Evolutionary conservation across 2,329 filamentous ascomycete species (phyloP).

Genomic region (Xylaria polymorpha): DNA sequence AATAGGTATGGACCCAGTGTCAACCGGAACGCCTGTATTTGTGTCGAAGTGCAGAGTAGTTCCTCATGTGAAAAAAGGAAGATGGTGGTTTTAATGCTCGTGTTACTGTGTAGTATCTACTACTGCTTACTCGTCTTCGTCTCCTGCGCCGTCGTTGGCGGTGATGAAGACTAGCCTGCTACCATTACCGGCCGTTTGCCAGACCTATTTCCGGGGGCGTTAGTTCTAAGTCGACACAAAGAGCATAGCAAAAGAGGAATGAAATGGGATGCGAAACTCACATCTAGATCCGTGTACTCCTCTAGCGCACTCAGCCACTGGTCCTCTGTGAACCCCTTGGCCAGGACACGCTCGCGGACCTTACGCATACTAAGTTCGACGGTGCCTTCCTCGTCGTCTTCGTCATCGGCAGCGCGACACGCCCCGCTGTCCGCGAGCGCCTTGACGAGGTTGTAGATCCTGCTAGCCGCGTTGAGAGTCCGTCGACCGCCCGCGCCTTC

Average conservation of each 20-base stretch:
- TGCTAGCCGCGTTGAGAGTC: slow-evolving; percentile 83
- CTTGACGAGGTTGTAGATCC: slow-evolving; percentile 95
- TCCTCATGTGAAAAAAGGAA: background rate
- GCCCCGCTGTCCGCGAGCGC: slow-evolving; percentile 87
- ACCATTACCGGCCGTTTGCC: slow-evolving; percentile 80
- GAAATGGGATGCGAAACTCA: slow-evolving; percentile 68
- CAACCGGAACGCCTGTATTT: slow-evolving; percentile 17
- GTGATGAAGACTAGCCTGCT: slow-evolving; percentile 77
- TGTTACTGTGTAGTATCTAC: background rate
- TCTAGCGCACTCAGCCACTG: slow-evolving; percentile 88
- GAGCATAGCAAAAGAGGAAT: background rate
- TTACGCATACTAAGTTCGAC: slow-evolving; percentile 85
- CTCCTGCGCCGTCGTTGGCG: slow-evolving; percentile 44
- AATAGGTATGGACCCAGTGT: slow-evolving; percentile 1
- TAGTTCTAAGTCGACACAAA: slow-evolving; percentile 44
- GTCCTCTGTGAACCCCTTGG: slow-evolving; percentile 96
- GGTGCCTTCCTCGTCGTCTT: slow-evolving; percentile 61
- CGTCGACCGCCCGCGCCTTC: slow-evolving; percentile 65
- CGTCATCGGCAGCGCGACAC: slow-evolving; percentile 76
- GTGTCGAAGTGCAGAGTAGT: background rate
- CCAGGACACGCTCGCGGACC: slow-evolving; percentile 90
- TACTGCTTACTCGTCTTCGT: slow-evolving; percentile 40
- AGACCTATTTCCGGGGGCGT: slow-evolving; percentile 64
- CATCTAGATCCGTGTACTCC: slow-evolving; percentile 88
- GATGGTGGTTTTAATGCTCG: background rate